Conservation (phyloP, 73 alveolate genomes). For the Loxodes magnus region DNA sequence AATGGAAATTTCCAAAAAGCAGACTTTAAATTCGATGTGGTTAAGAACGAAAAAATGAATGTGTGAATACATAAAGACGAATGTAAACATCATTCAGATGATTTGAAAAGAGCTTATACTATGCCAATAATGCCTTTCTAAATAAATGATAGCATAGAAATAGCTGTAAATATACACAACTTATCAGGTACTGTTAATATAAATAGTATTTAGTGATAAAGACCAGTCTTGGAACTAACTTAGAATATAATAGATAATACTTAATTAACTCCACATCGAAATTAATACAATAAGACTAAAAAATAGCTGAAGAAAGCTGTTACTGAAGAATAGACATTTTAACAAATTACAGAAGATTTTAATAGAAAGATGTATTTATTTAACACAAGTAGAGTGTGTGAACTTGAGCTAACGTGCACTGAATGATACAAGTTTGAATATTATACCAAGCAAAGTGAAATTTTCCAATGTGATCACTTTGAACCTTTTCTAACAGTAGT, state of each 20-base stretch:
- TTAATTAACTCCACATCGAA: background rate
- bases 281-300: background rate
- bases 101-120: conserved; percentile 2
- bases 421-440: conserved; percentile 5
- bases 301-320: background rate
- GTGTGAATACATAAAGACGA: conserved; percentile 11
- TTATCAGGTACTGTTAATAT: background rate
- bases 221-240: background rate
- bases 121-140: background rate
- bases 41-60: background rate
- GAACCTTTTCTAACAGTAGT: background rate
- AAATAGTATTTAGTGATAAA: conserved; percentile 1
- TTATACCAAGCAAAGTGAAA: background rate
- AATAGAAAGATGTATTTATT: conserved; percentile 4
- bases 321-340: too few relatives aligned
- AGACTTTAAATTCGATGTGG: conserved; percentile 5
- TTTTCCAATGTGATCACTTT: conserved; percentile 7
- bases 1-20: background rate
- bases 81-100: conserved; percentile 3
- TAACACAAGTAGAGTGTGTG: conserved; percentile 6
- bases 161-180: conserved; percentile 7
- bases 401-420: conserved; percentile 2
- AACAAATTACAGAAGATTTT: too few relatives aligned
- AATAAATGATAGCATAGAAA: background rate
- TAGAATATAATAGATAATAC: background rate